Evolutionary conservation across 345 rosid species (phyloP).

Genomic region (Populus tremula): DNA sequence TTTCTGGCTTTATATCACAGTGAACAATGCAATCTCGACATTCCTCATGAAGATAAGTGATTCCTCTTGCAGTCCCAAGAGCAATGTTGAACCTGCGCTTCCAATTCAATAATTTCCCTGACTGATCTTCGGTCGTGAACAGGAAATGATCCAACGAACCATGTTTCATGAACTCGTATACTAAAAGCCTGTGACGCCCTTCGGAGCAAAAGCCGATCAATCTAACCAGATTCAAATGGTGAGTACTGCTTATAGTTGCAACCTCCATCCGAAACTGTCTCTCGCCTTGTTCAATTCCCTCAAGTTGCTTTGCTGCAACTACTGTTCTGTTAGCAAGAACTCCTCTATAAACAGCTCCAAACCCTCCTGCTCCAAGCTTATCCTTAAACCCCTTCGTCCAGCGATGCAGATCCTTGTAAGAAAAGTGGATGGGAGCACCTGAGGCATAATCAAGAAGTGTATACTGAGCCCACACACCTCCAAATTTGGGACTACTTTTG

Average conservation of each 20-base stretch:
- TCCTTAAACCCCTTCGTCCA: slow-evolving; percentile 20
- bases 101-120: slow-evolving; percentile 10
- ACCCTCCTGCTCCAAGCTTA: slow-evolving; percentile 24
- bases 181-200: slow-evolving; percentile 23
- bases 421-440: slow-evolving; percentile 34
- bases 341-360: slow-evolving; percentile 22
- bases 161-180: slow-evolving; percentile 23
- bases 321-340: slow-evolving; percentile 4
- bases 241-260: slow-evolving; percentile 23
- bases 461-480: slow-evolving; percentile 43
- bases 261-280: slow-evolving; percentile 26
- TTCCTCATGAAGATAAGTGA: slow-evolving; percentile 27
- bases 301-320: slow-evolving; percentile 21
- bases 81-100: slow-evolving; percentile 9
- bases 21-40: slow-evolving; percentile 27
- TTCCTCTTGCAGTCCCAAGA: slow-evolving; percentile 22
- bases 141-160: slow-evolving; percentile 15
- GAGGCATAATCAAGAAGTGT: slow-evolving; percentile 58
- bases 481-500: slow-evolving; percentile 35
- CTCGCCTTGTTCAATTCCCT: slow-evolving; percentile 26
- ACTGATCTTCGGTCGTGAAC: not conserved
- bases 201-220: slow-evolving; percentile 22
- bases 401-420: slow-evolving; percentile 15
- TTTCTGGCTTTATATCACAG: slow-evolving; percentile 25
- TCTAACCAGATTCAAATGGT: slow-evolving; percentile 23